These are phyloP conservation scores for Guadua angustifolia DNA, from an alignment of 176 grass and related monocot species.

Conservation along the genomic window DNA sequence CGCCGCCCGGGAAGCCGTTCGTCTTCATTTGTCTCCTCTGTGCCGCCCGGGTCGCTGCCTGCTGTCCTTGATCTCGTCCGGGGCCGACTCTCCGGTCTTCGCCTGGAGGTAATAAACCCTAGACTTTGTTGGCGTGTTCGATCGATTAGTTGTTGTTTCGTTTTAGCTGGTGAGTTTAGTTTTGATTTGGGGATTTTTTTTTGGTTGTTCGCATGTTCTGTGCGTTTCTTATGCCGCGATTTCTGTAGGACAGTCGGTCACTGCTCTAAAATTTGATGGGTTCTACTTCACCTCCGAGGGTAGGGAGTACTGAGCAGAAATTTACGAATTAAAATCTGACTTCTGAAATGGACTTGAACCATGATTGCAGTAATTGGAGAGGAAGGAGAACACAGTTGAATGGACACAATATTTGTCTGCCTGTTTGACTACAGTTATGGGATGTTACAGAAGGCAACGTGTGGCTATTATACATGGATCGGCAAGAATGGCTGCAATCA, in stretches of 20 bases:
- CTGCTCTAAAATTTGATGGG: not conserved
- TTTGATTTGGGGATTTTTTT: not conserved
- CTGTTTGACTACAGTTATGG: too few relatives aligned
- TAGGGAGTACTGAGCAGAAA: not conserved
- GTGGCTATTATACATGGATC: too few relatives aligned
- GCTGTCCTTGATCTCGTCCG: too few relatives aligned
- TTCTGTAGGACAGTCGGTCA: not conserved
- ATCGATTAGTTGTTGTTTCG: not conserved
- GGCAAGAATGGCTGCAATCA: too few relatives aligned
- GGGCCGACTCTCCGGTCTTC: too few relatives aligned
- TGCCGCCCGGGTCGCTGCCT: too few relatives aligned
- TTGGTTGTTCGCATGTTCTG: not conserved
- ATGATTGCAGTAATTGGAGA: not conserved
- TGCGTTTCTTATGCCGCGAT: not conserved
- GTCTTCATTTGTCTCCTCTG: too few relatives aligned
- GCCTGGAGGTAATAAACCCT: too few relatives aligned
- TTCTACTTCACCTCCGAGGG: not conserved
- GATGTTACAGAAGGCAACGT: too few relatives aligned
- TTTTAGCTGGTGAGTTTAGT: not conserved
- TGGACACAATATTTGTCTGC: too few relatives aligned
- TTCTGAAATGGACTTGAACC: not conserved
- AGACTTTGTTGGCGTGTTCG: not conserved
- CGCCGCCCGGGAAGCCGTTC: too few relatives aligned
- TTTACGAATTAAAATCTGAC: not conserved
- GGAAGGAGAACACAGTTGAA: not conserved